Base-by-base conservation (phyloP, 2,329 filamentous ascomycete genomes). In the Sarocladium oryzae region DNA sequence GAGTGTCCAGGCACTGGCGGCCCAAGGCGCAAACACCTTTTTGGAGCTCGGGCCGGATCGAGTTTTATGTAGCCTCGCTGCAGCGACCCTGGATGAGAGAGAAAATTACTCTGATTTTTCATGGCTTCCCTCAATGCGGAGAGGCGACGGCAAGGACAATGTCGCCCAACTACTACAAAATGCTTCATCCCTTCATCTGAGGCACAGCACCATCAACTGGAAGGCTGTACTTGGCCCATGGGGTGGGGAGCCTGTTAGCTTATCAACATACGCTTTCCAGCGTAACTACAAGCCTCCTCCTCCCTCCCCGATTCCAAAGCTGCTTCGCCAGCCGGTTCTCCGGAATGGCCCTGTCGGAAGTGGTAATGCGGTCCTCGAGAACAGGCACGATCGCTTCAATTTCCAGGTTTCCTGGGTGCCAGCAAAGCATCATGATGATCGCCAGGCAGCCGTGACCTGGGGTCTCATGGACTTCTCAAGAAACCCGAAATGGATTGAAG, bases 261-360 rank as follows among this genome's bases (percentile, higher is more conserved):
- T 66, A 28, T 63, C 64, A 11, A 63, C 63, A 1, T 66, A 66
- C 46, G 59, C 61, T 18, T 66, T 66, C 51, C 62, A 64, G 35
- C 56, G 61, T 5, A 49, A 52, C 21, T 48, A 48, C 43, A 33
- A 7, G 43, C 7, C 24, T 18, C 26, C 43, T 18, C n/a, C n/a
- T n/a, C n/a, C n/a, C n/a, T 11, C 11, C 11, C 9, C 40, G 13
- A 28, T 16, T 21, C 21, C 4, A 23, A 40, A 23, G 15, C 37
- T 23, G 4, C 6, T 11, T 40, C 16, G n/a, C n/a, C 11, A n/a
- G 21, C n/a, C 5, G 33, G 8, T n/a, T 20, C 21, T 45, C 7
- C 15, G 18, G 5, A 16, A 45, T 26, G 40, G 40, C 4, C 40
- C 23, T 32, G 26, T 32, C 32, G 28, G 40, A 24, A 48, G 16